Evolutionary conservation across 768 basidiomycete species (phyloP).

Genomic region (Lactarius vividus): DNA sequence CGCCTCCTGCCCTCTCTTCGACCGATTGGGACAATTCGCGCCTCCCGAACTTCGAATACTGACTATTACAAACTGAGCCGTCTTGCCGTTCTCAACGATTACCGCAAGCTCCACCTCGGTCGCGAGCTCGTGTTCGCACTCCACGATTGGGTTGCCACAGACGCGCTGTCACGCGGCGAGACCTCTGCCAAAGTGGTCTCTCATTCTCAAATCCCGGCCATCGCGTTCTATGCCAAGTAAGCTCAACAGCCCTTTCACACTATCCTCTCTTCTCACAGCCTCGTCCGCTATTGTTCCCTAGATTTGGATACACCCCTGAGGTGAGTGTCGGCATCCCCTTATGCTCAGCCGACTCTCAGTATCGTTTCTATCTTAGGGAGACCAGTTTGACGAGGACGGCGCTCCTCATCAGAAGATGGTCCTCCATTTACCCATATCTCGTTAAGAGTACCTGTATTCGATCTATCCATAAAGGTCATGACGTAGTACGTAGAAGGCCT

Average conservation of each 20-base stretch:
- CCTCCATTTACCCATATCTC: constrained; percentile 46
- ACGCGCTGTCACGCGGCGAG: constrained; percentile 34
- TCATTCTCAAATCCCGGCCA: constrained; percentile 73
- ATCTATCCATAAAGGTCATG: constrained; percentile 36
- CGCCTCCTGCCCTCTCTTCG: constrained; percentile 56
- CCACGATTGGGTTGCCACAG: constrained; percentile 54
- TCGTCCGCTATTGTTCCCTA: constrained; percentile 37
- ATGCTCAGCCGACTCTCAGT: constrained; percentile 1
- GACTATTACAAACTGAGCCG: constrained; percentile 71
- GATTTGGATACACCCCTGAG: constrained; percentile 67
- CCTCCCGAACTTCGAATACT: constrained; percentile 26
- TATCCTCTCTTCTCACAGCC: constrained; percentile 28
- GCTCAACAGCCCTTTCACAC: constrained; percentile 31
- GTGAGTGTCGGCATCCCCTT: constrained; percentile 40
- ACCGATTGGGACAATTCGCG: constrained; percentile 73
- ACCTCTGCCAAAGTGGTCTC: constrained; percentile 45
- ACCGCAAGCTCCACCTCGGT: constrained; percentile 64
- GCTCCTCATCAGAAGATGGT: constrained; percentile 87
- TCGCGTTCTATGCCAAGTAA: constrained; percentile 76
- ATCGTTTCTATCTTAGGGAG: constrained; percentile 45
- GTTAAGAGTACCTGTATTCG: constrained; percentile 34
- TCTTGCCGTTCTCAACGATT: constrained; percentile 63
- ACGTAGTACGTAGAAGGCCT: constrained; percentile 35
- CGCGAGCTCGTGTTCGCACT: constrained; percentile 59
- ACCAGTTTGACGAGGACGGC: constrained; percentile 77